Base-by-base conservation (phyloP, 768 basidiomycete species). In the Tylopilus plumbeoviolaceoides region DNA sequence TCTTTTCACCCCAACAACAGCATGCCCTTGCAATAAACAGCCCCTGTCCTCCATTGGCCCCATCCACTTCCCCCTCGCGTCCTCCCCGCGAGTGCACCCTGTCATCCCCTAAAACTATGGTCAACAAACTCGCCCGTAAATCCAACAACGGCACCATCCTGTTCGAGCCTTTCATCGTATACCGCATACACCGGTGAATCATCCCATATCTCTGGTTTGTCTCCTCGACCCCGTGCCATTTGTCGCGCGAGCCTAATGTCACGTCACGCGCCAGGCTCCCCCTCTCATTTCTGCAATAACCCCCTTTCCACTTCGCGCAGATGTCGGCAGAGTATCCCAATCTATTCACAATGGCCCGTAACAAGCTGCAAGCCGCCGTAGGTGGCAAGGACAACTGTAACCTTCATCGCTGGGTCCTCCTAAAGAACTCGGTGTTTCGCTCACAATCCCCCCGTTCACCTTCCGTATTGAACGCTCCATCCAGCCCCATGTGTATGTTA, bases 101-200 rank as follows among this genome's bases (percentile, higher is more conserved):
- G 58, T 55, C 45, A 58, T 55, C 65, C 59, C 59, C 66, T 59
- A 62, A 70, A 80, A 80, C 70, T 78, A 91, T 91, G 89, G 85
- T 89, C 78, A 84, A 89, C 76, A 88, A 83, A 83, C 83, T 84
- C 69, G 76, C 83, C 67, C 87, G 85, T 62, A 84, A 77, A 72
- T 84, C 85, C 68, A 87, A 84, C 78, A 85, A 89, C 86, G 87
- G 89, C 77, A 85, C 87, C 72, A 80, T 89, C 55, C 81, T 89
- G 67, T 91, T 91, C 71, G 88, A 89, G 76, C 89, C 89, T 56
- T 83, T 87, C 76, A 85, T 89, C 72, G 88, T 89, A 71, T 82
- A 89, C 73, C 89, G 89, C 71, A 91, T 91, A 91, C 82, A 84
- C 75, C 73, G 73, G 68, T 79, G 67, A 80, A 65, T 44, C 42